phyloP scores from a whole-genome alignment of 2,329 filamentous ascomycete species.

The Aaosphaeria arxii region DNA sequence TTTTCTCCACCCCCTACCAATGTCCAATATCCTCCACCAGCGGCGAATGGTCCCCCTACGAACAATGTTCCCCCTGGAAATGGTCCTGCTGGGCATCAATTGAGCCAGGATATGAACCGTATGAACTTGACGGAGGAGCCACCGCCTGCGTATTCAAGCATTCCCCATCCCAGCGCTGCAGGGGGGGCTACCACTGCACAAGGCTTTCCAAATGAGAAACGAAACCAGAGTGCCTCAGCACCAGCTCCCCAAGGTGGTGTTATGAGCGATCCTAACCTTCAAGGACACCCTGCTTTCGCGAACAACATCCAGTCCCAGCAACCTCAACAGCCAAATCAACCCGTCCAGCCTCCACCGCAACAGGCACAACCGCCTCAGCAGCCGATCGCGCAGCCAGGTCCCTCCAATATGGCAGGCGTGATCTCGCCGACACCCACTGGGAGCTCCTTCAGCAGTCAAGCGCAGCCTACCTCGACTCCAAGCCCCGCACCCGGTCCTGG shows the following conservation, averaged over 20 bases:
- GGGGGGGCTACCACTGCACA: conserved; percentile 48
- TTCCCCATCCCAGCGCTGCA: conserved; percentile 41
- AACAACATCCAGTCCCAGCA: conserved; percentile 68
- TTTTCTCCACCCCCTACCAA: conserved; percentile 20
- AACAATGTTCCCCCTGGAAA: background rate
- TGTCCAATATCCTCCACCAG: conserved; percentile 16
- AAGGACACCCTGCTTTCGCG: conserved; percentile 84
- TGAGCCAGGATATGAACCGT: conserved; percentile 83
- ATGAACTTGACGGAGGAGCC: conserved; percentile 79
- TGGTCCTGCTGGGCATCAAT: conserved; percentile 53
- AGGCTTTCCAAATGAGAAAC: conserved; percentile 77
- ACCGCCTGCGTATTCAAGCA: conserved; percentile 91
- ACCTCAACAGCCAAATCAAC: conserved; percentile 30
- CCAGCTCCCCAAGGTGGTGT: conserved; percentile 22
- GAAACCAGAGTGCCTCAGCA: conserved; percentile 40
- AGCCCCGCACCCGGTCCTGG: conserved; percentile 55
- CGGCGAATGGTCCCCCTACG: conserved; percentile 5
- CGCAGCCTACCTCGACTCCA: conserved; percentile 37
- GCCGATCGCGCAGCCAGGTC: conserved; percentile 3
- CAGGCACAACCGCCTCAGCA: conserved; percentile 40
- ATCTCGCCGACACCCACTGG: conserved; percentile 29
- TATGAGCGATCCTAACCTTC: conserved; percentile 38
- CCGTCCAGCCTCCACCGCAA: conserved; percentile 8
- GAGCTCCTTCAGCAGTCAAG: conserved; percentile 17
- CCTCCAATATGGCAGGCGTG: conserved; percentile 26